Evolutionary conservation across 352 stramenopile genomes (phyloP).

Genomic region (Globisporangium middletonii): DNA sequence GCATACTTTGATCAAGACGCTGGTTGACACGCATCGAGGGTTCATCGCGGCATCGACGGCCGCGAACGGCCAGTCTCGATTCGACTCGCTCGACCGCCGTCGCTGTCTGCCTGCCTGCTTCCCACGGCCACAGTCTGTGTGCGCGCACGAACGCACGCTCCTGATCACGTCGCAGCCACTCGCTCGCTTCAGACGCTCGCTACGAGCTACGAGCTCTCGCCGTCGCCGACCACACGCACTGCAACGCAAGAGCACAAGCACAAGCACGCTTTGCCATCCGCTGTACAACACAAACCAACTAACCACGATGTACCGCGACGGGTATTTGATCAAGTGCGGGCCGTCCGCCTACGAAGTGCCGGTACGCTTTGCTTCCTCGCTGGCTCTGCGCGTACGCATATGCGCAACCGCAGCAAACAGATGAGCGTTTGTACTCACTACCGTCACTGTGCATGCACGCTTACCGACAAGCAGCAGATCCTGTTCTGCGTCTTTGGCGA

Average conservation of each 20-base stretch:
- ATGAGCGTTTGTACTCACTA: neutral
- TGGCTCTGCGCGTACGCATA: neutral
- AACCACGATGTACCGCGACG: conserved; percentile 67
- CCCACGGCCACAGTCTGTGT: neutral
- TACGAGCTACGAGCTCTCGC: conserved; percentile 3
- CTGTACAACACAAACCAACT: neutral
- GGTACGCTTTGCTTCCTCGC: conserved; percentile 20
- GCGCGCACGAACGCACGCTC: neutral
- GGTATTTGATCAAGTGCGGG: conserved; percentile 67
- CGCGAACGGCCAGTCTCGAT: neutral
- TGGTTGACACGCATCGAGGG: too few relatives aligned
- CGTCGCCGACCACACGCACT: neutral
- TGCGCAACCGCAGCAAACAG: too few relatives aligned
- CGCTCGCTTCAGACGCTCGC: neutral
- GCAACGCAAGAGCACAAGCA: too few relatives aligned
- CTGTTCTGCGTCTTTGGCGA: conserved; percentile 78
- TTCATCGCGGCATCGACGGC: too few relatives aligned
- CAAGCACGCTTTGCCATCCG: too few relatives aligned
- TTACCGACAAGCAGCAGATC: conserved; percentile 26
- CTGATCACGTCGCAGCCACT: neutral
- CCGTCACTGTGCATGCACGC: neutral
- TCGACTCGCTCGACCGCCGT: neutral
- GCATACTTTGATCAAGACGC: too few relatives aligned
- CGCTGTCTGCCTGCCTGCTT: too few relatives aligned
- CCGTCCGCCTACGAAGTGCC: conserved; percentile 40